Evolutionary conservation across 768 basidiomycete species (phyloP), one percentile per base, ranked within the genome.

Genomic region (Pisolithus microcarpus): DNA sequence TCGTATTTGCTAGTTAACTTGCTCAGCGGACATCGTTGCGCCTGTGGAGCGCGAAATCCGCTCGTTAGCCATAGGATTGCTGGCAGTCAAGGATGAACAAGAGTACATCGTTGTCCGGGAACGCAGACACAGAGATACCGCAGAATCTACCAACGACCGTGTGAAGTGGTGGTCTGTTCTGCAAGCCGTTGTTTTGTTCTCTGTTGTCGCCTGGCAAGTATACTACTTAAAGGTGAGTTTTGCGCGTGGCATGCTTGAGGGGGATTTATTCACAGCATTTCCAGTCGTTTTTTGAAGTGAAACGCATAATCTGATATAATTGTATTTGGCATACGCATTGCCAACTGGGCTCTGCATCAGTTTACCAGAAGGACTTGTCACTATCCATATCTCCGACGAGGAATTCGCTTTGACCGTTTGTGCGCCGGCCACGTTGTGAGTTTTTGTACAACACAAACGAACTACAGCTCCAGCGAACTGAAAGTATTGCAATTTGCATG

Each of bases 101-200:
- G 96, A 98, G 69, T 99, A 99, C 70, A 93, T 99, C 56, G 88
- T 95, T 30, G 84, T 98, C 26, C 80, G 96, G 46, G 96, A 99
- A 69, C 78, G 79, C 53, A 85, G 85, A 38, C 96, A 99, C 68
- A 77, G 96, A 49, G 91, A 98, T 66, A 99, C 96, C 46, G 86
- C 91, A 8, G 90, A 89, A 75, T 95, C 81, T 1, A 91, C 90
- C 18, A 98, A 98, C 65, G 79, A 87, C 37, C 83, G 96, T 37
- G 95, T 99, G 48, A 98, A 97, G 72, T 98, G 92, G 92, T 99
- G 96, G 96, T 94, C 92, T 2, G 84, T 99, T 54, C 65, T 92
- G 7, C 96, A 99, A 67, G 78, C 87, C 4, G 64, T 89, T 38
- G 87, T 98, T 19, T 72, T 98, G 51, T 87, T 97, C 63, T 75